Evolutionary conservation across 108 stramenopile genomes (phyloP).

Genomic region (Nitzschia sp.): DNA sequence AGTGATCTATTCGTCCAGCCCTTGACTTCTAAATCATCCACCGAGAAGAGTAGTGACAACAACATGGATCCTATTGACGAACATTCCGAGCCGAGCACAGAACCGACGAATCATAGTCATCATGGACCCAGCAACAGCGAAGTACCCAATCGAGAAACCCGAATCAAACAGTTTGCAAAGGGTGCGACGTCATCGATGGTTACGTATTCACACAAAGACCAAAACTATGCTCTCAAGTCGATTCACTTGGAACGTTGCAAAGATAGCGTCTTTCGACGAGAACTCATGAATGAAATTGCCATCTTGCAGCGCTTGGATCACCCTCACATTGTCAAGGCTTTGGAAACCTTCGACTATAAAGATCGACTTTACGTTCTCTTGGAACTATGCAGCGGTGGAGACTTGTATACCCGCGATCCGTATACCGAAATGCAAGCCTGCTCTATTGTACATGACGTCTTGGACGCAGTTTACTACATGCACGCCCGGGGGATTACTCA

Average conservation of each 20-base stretch:
- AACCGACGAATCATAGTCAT: not conserved
- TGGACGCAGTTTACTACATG: conserved; percentile 81
- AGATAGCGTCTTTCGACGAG: conserved; percentile 35
- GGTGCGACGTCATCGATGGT: conserved; percentile 20
- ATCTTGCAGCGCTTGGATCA: conserved; percentile 82
- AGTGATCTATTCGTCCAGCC: not conserved
- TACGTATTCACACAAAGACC: conserved; percentile 21
- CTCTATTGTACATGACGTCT: conserved; percentile 40
- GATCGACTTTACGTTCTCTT: conserved; percentile 37
- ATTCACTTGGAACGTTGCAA: conserved; percentile 59
- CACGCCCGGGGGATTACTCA: conserved; percentile 82
- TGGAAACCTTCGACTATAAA: conserved; percentile 73
- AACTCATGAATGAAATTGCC: conserved; percentile 80
- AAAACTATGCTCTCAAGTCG: conserved; percentile 63
- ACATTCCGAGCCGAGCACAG: not conserved
- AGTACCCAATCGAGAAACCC: not conserved
- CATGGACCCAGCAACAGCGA: too few relatives aligned
- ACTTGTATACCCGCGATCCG: conserved; percentile 77
- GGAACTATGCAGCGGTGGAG: conserved; percentile 77
- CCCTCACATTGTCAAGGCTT: conserved; percentile 81
- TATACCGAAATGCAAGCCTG: conserved; percentile 75
- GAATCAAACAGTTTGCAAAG: not conserved
- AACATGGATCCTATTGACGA: not conserved
- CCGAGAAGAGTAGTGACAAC: not conserved
- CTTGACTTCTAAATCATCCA: not conserved